Base-by-base conservation (phyloP, 768 basidiomycete genomes). In the Rhodotorula diobovata region DNA sequence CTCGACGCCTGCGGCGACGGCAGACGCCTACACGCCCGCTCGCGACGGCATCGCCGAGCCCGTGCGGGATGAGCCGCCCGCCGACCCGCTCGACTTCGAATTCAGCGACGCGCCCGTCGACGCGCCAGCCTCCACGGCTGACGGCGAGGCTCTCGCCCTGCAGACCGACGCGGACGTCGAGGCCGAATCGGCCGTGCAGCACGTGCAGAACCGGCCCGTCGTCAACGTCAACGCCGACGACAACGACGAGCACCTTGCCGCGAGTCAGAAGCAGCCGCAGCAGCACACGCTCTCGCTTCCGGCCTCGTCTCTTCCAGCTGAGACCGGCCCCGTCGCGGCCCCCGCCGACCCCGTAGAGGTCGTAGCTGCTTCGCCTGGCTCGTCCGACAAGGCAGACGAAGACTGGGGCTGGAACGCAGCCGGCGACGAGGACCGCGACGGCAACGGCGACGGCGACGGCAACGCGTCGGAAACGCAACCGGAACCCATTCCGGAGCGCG, bases 401-500 rank as follows among this genome's bases (percentile, higher is more conserved):
- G 50, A 3, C 25, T 70, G 63, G 68, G 63, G 68, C 1, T 64
- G 68, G 68, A 58, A 53, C 59, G 58, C 41, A 14, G 54, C 34
- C 7, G 56, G 10, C 25, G 48, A 28, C 28, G 45, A 48, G 57
- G 16, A 58, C 65, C 8, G 46, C 41, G 63, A 53, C 59, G 58
- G 51, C 23, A 34, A 55, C 7, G 56, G 10, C 25, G 48, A 28
- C 28, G 45, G 57, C 65, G 16, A 58, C 65, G 16, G 46, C 41
- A 28, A 21, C 41, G 41, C 41, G 41, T 43, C 41, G n/a, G n/a
- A n/a, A n/a, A n/a, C n/a, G 41, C 41, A 18, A 14, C 18, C 41
- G 11, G 41, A 43, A 18, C 41, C 41, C 41, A 43, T 43, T 43
- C 41, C 41, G 2, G 41, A 2, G 41, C 8, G 14, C 41, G 11